These are phyloP conservation scores for Apium graveolens DNA, from an alignment of 129 eudicot species.

Conservation along the genomic window DNA sequence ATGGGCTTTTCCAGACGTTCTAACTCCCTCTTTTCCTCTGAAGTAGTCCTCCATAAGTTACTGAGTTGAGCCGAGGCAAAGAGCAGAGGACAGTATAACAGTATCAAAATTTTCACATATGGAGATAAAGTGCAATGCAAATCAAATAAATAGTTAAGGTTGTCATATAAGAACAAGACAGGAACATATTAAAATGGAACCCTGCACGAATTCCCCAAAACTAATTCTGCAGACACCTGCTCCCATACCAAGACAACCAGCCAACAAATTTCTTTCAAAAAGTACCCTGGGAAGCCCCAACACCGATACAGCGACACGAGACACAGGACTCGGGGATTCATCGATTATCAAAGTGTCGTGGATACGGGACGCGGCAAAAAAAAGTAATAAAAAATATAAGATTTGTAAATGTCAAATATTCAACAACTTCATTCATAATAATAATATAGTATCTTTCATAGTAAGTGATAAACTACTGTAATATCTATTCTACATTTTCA, in stretches of 20 bases:
- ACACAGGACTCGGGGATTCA: too few relatives aligned
- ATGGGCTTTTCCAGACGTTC: slow-evolving; percentile 93
- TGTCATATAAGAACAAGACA: neutral
- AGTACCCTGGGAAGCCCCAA: neutral
- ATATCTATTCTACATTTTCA: too few relatives aligned
- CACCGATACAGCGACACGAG: too few relatives aligned
- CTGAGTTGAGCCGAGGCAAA: slow-evolving; percentile 22
- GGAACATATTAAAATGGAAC: neutral
- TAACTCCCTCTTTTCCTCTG: slow-evolving; percentile 94
- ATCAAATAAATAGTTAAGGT: too few relatives aligned
- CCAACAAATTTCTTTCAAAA: neutral
- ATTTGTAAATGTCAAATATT: too few relatives aligned
- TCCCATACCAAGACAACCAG: neutral
- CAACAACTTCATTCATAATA: too few relatives aligned
- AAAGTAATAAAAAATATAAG: too few relatives aligned
- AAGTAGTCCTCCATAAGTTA: slow-evolving; percentile 95
- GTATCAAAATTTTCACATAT: neutral
- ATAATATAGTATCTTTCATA: too few relatives aligned
- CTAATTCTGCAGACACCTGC: neutral
- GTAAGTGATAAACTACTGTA: too few relatives aligned
- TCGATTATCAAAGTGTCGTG: too few relatives aligned
- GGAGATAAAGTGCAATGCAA: neutral
- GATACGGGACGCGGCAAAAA: neutral
- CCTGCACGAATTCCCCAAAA: neutral
- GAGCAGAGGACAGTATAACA: neutral